A percentile compares a stretch with the other conserved stretches of the same genome.
These are phyloP conservation scores for Berkeleyomyces rouxiae DNA, from an alignment of 2,329 filamentous ascomycete species.

Conservation along the genomic window DNA sequence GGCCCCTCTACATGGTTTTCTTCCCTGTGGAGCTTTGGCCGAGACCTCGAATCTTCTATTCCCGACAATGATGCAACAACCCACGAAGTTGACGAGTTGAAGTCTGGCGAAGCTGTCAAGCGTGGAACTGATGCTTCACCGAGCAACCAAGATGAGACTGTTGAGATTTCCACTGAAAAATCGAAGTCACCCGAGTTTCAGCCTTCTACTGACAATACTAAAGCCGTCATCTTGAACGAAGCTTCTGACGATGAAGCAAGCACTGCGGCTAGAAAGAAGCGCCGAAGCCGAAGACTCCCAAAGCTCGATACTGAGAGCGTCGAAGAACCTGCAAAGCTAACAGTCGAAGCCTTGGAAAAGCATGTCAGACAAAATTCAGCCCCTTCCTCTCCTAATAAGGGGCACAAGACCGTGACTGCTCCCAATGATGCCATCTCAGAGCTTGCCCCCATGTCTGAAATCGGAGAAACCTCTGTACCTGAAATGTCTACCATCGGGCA, in stretches of 20 bases:
- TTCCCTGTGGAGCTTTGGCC: conserved; percentile 1
- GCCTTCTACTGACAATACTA: background rate
- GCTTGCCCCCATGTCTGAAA: conserved; percentile 10
- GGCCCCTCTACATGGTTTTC: background rate
- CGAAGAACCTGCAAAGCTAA: conserved; percentile 4
- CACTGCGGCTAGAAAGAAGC: conserved; percentile 3
- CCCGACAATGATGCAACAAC: background rate
- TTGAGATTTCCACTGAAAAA: background rate
- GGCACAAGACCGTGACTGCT: background rate
- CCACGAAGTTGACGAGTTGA: background rate
- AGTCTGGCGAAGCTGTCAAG: background rate
- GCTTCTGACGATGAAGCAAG: background rate
- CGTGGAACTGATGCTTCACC: background rate
- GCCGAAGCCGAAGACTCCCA: background rate
- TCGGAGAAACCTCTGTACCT: background rate
- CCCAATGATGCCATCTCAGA: conserved; percentile 9
- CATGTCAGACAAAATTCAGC: conserved; percentile 3
- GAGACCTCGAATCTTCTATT: background rate
- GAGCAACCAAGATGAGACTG: background rate
- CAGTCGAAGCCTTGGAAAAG: conserved; percentile 7
- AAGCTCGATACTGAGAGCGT: background rate
- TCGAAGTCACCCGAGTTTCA: background rate
- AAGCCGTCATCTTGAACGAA: background rate
- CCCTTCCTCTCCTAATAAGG: conserved; percentile 4
- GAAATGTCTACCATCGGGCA: background rate